Evolutionary conservation across 164 flowering plant species (phyloP).

Genomic region (Aristolochia contorta): DNA sequence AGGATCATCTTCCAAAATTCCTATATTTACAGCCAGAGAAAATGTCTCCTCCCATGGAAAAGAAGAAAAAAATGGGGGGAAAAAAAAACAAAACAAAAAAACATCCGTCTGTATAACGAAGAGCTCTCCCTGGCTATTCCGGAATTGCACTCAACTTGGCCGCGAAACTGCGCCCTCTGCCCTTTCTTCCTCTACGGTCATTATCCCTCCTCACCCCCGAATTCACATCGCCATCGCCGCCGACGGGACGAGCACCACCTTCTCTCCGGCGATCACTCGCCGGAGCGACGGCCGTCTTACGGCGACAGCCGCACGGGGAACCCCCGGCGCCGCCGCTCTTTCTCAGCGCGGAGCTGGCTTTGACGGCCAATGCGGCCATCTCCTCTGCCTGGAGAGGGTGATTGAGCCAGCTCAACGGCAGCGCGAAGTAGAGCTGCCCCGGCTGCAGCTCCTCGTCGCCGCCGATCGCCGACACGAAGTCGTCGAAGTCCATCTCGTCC

Average conservation of each 20-base stretch:
- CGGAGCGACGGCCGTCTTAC: slow-evolving; percentile 5
- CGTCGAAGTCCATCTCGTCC: slow-evolving; percentile 87
- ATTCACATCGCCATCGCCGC: slow-evolving; percentile 8
- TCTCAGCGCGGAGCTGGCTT: slow-evolving; percentile 55
- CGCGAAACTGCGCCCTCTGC: slow-evolving; percentile 11
- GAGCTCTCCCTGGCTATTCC: slow-evolving; percentile 14
- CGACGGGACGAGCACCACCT: not conserved
- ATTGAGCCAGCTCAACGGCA: slow-evolving; percentile 43
- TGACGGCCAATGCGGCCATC: slow-evolving; percentile 91
- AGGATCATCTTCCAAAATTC: slow-evolving; percentile 1
- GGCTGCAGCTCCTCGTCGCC: slow-evolving; percentile 60
- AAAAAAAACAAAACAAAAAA: not conserved
- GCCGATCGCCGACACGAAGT: slow-evolving; percentile 40
- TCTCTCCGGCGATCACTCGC: not conserved
- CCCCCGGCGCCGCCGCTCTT: slow-evolving; percentile 10
- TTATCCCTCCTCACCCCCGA: slow-evolving; percentile 9
- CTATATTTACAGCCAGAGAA: no score
- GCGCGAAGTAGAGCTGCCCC: slow-evolving; percentile 71
- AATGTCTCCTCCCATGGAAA: no score
- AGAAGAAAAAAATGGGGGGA: not conserved
- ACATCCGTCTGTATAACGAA: not conserved
- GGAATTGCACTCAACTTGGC: slow-evolving; percentile 21
- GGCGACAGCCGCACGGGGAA: slow-evolving; percentile 6
- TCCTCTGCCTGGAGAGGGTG: slow-evolving; percentile 50
- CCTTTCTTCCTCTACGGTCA: slow-evolving; percentile 1